Evolutionary conservation across 2,329 filamentous ascomycete species (phyloP).

Genomic region (Ceratocystis colombiana): DNA sequence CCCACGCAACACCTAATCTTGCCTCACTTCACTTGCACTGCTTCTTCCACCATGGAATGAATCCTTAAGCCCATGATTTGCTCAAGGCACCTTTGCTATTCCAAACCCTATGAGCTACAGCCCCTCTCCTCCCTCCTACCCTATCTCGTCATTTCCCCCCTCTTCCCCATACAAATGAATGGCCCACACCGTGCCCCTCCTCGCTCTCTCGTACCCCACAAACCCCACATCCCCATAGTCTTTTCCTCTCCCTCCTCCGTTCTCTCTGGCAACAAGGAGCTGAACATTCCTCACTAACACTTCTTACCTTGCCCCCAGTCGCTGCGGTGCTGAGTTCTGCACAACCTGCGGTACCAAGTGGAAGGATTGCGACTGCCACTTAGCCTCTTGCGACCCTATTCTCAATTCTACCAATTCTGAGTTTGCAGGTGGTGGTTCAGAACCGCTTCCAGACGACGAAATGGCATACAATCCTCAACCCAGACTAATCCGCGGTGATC

Average conservation of each 20-base stretch:
- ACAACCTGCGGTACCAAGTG: slow-evolving; percentile 74
- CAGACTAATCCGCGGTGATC: slow-evolving; percentile 22
- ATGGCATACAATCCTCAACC: slow-evolving; percentile 18
- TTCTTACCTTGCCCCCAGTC: slow-evolving; percentile 37
- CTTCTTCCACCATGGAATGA: neutral
- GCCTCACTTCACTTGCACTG: neutral
- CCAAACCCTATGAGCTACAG: neutral
- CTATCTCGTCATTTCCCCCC: neutral
- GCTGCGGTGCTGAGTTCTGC: slow-evolving; percentile 75
- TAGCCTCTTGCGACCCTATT: slow-evolving; percentile 55
- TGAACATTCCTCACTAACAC: slow-evolving; percentile 28
- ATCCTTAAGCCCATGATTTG: too few species aligned
- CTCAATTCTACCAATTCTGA: slow-evolving; percentile 27
- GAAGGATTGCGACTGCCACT: slow-evolving; percentile 74
- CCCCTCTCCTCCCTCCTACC: neutral
- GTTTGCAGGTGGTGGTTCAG: slow-evolving; percentile 11
- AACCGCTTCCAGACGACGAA: slow-evolving; percentile 18
- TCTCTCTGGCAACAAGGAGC: slow-evolving; percentile 22
- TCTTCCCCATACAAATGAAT: slow-evolving; percentile 8
- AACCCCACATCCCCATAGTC: neutral
- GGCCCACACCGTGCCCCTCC: neutral
- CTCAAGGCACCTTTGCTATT: neutral
- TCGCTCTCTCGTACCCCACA: neutral
- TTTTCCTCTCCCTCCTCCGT: slow-evolving; percentile 9
- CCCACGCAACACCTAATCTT: neutral